Evolutionary conservation across 179 eudicot genomes (phyloP).

Genomic region (Corrigiola litoralis): DNA sequence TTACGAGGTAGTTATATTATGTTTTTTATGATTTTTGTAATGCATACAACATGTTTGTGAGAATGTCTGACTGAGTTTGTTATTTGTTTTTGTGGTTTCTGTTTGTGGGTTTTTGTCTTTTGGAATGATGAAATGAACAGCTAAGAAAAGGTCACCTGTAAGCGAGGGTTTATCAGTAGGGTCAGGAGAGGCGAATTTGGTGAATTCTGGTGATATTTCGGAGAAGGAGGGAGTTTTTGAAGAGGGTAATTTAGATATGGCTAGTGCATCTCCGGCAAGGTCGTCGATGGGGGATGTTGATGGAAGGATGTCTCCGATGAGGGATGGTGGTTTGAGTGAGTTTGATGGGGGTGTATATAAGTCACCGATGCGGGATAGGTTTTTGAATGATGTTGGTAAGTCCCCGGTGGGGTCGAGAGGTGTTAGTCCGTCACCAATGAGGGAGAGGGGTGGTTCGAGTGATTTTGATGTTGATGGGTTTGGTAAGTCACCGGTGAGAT

Average conservation of each 20-base stretch:
- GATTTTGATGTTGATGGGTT: slow-evolving; percentile 21
- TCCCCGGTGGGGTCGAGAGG: slow-evolving; percentile 10
- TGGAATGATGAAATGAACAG: slow-evolving; percentile 16
- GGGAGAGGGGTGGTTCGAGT: slow-evolving; percentile 16
- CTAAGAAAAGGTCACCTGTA: slow-evolving; percentile 14
- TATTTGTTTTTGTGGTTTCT: background rate
- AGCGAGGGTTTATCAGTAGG: slow-evolving; percentile 14
- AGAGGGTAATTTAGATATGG: slow-evolving; percentile 26
- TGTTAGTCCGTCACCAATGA: slow-evolving; percentile 20
- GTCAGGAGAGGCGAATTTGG: slow-evolving; percentile 18
- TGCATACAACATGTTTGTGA: slow-evolving; percentile 22
- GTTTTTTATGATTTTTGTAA: background rate
- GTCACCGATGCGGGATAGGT: slow-evolving; percentile 25
- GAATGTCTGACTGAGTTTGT: slow-evolving; percentile 18
- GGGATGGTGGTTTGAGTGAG: slow-evolving; percentile 11
- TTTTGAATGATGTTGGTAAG: slow-evolving; percentile 23
- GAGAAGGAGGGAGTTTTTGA: slow-evolving; percentile 14
- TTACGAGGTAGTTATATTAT: slow-evolving; percentile 42
- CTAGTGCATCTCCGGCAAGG: slow-evolving; percentile 28
- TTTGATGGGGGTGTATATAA: slow-evolving; percentile 23
- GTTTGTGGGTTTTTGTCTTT: background rate
- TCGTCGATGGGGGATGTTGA: slow-evolving; percentile 20
- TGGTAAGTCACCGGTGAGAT: slow-evolving; percentile 3
- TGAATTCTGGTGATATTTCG: slow-evolving; percentile 12
- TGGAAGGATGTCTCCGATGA: slow-evolving; percentile 10